Percentiles rank a stretch among this genome's conserved stretches.
Conservation (phyloP, 306 rosid genomes). For the Gillenia trifoliata region DNA sequence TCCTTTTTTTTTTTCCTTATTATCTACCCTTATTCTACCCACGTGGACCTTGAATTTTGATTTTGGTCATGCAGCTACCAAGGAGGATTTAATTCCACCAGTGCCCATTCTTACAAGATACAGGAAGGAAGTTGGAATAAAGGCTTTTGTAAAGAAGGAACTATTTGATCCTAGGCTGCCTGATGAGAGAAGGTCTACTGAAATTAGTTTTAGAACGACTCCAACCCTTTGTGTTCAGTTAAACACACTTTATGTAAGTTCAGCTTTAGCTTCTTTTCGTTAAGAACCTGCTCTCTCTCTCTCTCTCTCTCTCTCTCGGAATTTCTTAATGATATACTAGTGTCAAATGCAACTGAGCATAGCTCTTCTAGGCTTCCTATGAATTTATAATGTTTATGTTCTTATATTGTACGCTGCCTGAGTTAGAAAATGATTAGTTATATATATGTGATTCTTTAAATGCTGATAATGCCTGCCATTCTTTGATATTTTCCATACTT, state of each 20-base stretch:
- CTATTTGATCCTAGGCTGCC: slow-evolving; percentile 79
- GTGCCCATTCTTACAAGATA: slow-evolving; percentile 87
- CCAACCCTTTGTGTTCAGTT: slow-evolving; percentile 84
- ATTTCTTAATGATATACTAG: background rate
- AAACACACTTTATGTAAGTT: slow-evolving; percentile 90
- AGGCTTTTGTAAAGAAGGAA: slow-evolving; percentile 97
- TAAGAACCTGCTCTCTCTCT: background rate
- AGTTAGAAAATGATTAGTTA: background rate
- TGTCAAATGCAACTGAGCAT: background rate
- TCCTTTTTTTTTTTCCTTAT: background rate
- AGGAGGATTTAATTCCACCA: slow-evolving; percentile 90
- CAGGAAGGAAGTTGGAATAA: slow-evolving; percentile 87
- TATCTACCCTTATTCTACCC: background rate
- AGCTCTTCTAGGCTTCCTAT: background rate
- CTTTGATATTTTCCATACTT: background rate
- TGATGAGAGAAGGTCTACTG: slow-evolving; percentile 68
- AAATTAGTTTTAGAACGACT: slow-evolving; percentile 71
- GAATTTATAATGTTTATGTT: background rate
- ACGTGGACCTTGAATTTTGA: slow-evolving; percentile 11
- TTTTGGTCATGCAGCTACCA: slow-evolving; percentile 62
- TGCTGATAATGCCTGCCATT: background rate
- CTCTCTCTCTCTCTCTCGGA: background rate
- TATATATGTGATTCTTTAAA: background rate
- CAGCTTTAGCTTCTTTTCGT: slow-evolving; percentile 6
- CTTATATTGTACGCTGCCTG: background rate